Evolutionary conservation across 305 asterid genomes (phyloP), one percentile per base, ranked within the genome.

Genomic region (Fraxinus paxiana): DNA sequence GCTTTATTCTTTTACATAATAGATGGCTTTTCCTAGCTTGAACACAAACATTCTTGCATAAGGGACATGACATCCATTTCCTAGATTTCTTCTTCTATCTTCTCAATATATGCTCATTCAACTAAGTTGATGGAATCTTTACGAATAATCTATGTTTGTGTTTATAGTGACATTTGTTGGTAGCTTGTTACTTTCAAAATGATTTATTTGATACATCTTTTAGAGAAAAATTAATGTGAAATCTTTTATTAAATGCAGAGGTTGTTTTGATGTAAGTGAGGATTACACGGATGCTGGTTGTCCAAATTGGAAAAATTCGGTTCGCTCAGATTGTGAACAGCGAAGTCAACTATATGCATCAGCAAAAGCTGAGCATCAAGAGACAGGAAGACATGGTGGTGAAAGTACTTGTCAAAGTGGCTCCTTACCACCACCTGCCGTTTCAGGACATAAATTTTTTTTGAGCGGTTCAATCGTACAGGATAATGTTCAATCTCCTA

Each of bases 221-320:
- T 0, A 5, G 74, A 13, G 37, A 6, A 28, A 67, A 67, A 22
- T 4, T 67, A 30, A 67, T 67, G 74, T 0, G 74, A 13, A 67
- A 67, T 67, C 41, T 26, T 67, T 67, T 13, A 30, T 67, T 30
- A 67, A 26, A 67, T 67, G 22, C 90, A 85, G 88, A 90, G 97
- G 92, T 30, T 96, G 94, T 89, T 96, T 96, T 85, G 98, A 96
- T 92, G 90, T 94, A 70, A 76, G 87, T 83, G 98, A 94, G 81
- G 92, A 93, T 86, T 94, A 92, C 77, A 77, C 82, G 38, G 90
- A 83, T 86, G 84, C 86, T 80, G 89, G 87, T 79, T 91, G 93
- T 90, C 97, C 97, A 75, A 83, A 89, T 80, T 90, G 91, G 76
- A 89, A 85, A 79, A 86, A 83, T 78, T 75, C 90, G 38, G 37